Evolutionary conservation across 2,329 filamentous ascomycete species (phyloP).

Genomic region (Ceratocystis cubensis): DNA sequence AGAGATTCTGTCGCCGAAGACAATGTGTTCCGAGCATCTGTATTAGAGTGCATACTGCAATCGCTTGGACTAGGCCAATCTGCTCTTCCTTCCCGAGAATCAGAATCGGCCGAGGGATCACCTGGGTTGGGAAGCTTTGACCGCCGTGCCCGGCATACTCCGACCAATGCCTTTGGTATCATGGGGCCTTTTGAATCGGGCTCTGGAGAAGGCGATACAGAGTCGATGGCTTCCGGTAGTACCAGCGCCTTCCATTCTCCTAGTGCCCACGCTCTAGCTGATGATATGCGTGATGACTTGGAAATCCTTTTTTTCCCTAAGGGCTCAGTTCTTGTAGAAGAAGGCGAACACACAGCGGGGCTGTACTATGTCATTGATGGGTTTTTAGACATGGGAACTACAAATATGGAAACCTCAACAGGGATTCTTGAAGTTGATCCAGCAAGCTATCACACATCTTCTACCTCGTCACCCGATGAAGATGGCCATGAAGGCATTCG

Average conservation of each 20-base stretch:
- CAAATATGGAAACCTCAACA: slow-evolving; percentile 13
- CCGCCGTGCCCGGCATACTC: neutral
- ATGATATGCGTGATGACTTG: slow-evolving; percentile 80
- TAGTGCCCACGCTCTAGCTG: slow-evolving; percentile 52
- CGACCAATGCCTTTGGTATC: slow-evolving; percentile 73
- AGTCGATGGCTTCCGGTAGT: slow-evolving; percentile 66
- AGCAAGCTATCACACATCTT: slow-evolving; percentile 14
- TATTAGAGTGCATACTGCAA: slow-evolving; percentile 92
- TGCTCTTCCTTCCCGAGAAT: slow-evolving; percentile 51
- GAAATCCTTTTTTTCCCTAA: slow-evolving; percentile 97
- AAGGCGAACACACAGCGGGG: slow-evolving; percentile 91
- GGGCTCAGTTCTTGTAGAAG: slow-evolving; percentile 85
- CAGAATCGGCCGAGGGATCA: slow-evolving; percentile 70
- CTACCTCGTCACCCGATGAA: neutral
- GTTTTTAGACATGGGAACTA: slow-evolving; percentile 63
- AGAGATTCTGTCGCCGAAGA: slow-evolving; percentile 83
- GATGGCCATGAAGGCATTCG: slow-evolving; percentile 24
- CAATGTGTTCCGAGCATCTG: slow-evolving; percentile 72
- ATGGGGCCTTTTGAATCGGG: slow-evolving; percentile 68
- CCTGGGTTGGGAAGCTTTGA: slow-evolving; percentile 50
- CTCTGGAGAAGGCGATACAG: slow-evolving; percentile 67
- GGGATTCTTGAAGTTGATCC: slow-evolving; percentile 21
- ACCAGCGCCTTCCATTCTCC: slow-evolving; percentile 48
- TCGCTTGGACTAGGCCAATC: slow-evolving; percentile 69
- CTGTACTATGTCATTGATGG: slow-evolving; percentile 97